These are phyloP conservation scores for Drosera spatulata DNA, from an alignment of 179 eudicot species.

Conservation along the genomic window DNA sequence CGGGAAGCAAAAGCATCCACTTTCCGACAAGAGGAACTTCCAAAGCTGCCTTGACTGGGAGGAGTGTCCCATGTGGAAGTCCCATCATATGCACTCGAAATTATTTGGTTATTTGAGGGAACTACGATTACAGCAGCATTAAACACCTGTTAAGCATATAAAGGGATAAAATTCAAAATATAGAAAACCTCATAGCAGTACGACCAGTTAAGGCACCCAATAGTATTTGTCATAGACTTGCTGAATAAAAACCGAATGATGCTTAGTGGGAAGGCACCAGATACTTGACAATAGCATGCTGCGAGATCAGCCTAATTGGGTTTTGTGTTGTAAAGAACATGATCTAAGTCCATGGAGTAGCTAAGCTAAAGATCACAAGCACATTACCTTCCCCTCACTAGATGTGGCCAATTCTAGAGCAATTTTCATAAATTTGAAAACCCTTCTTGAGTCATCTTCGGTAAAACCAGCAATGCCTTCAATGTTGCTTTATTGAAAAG, in stretches of 20 bases:
- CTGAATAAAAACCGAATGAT: too few relatives aligned
- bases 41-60: slow-evolving; percentile 7
- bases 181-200: background rate
- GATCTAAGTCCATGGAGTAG: background rate
- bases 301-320: too few relatives aligned
- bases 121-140: slow-evolving; percentile 87
- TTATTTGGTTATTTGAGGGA: slow-evolving; percentile 55
- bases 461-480: slow-evolving; percentile 81
- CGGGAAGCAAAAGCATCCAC: slow-evolving; percentile 18
- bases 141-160: slow-evolving; percentile 37
- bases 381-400: slow-evolving; percentile 33
- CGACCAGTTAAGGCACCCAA: background rate
- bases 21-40: slow-evolving; percentile 9
- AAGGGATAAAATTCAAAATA: background rate
- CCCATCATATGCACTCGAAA: slow-evolving; percentile 64
- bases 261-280: too few relatives aligned
- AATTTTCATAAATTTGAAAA: slow-evolving; percentile 50
- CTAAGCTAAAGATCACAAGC: background rate
- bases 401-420: slow-evolving; percentile 57
- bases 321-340: background rate
- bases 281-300: too few relatives aligned
- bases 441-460: slow-evolving; percentile 44
- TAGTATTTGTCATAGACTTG: too few relatives aligned
- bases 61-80: slow-evolving; percentile 23
- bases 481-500: slow-evolving; percentile 45